Evolutionary conservation across 257 asterid species (phyloP).

Genomic region (Mitragyna speciosa): DNA sequence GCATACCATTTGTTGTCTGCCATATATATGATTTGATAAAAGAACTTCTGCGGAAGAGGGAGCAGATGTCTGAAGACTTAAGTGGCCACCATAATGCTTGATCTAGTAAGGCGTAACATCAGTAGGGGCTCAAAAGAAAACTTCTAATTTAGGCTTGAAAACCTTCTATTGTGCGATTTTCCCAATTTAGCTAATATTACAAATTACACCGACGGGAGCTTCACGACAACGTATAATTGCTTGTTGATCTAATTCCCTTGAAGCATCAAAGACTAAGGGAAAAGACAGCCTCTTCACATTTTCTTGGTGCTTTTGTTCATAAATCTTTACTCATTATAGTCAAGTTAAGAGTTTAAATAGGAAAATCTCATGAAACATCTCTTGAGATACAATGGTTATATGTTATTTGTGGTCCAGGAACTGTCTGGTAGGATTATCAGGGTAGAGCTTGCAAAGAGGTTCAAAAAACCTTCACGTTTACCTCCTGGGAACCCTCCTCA

Average conservation of each 20-base stretch:
- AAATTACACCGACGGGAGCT: background rate
- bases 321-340: background rate
- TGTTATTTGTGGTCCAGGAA: constrained; percentile 52
- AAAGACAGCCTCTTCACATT: background rate
- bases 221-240: background rate
- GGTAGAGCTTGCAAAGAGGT: constrained; percentile 64
- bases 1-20: background rate
- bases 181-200: background rate
- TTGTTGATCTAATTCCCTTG: background rate
- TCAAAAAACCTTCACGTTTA: constrained; percentile 62
- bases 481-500: constrained; percentile 36
- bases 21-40: background rate
- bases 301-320: background rate
- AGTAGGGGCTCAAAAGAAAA: background rate
- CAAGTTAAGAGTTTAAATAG: background rate
- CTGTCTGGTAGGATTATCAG: constrained; percentile 67
- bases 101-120: background rate
- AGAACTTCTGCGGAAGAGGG: background rate
- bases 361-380: background rate
- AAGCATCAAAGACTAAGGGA: background rate
- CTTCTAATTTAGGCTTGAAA: background rate
- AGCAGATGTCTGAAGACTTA: background rate
- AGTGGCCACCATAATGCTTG: background rate
- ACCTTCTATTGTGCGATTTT: background rate
- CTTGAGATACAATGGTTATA: background rate